Conservation (phyloP, 495 filamentous ascomycete genomes). For the Trichocladium antarcticum region DNA sequence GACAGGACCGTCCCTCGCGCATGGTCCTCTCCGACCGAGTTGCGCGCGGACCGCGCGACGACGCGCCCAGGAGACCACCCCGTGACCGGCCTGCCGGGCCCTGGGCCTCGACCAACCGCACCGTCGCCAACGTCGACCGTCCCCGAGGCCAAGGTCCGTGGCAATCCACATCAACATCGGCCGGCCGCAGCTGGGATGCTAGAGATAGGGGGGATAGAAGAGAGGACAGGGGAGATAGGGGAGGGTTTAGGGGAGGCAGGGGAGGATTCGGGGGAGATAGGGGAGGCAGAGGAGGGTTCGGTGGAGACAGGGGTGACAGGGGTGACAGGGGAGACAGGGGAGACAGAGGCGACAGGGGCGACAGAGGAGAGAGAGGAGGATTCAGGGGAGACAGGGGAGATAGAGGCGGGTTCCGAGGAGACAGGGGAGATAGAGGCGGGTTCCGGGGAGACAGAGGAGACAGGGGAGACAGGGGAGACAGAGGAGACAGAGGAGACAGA, state of each 20-base stretch:
- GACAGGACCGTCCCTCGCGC: conserved; percentile 47
- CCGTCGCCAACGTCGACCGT: conserved; percentile 44
- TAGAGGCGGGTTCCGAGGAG: too few species aligned
- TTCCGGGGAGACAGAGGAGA: conserved; percentile 23
- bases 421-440: conserved; percentile 22
- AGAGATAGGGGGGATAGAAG: conserved; percentile 18
- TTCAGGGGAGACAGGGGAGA: conserved; percentile 23
- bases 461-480: too few species aligned
- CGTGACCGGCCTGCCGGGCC: conserved; percentile 44
- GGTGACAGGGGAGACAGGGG: too few species aligned
- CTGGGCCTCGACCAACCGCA: conserved; percentile 72
- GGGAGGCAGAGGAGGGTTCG: too few species aligned
- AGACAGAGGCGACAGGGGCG: too few species aligned
- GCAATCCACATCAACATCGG: conserved; percentile 17
- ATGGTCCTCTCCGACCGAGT: conserved; percentile 73
- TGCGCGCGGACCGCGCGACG: conserved; percentile 35
- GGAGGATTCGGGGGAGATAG: conserved; percentile 28
- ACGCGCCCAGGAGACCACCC: conserved; percentile 25
- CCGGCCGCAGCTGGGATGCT: neutral
- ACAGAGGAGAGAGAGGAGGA: too few species aligned
- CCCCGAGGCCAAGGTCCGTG: conserved; percentile 23
- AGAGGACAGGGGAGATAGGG: too few species aligned
- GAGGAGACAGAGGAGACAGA: conserved; percentile 24
- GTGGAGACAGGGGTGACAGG: conserved; percentile 19
- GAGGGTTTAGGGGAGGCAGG: too few species aligned